Evolutionary conservation across 2,329 filamentous ascomycete genomes (phyloP).

Genomic region (Aspergillus sp.): DNA sequence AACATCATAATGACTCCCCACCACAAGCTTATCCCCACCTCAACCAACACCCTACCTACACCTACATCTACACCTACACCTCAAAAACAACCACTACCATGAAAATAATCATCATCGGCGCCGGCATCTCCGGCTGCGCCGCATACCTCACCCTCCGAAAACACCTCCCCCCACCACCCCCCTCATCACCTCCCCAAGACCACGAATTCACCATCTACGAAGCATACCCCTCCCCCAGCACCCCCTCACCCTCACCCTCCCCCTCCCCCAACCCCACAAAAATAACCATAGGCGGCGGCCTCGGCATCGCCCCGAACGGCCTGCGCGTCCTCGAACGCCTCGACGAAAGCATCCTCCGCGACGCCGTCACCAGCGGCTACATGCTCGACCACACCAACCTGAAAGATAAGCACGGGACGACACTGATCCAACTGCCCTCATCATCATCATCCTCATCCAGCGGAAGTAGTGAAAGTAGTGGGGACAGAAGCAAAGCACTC

Average conservation of each 20-base stretch:
- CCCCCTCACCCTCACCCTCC: no score
- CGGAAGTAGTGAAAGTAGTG: not conserved
- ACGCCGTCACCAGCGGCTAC: constrained; percentile 39
- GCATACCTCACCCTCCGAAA: constrained; percentile 45
- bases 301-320: constrained; percentile 45
- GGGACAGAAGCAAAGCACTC: no score
- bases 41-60: not conserved
- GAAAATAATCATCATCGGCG: constrained; percentile 49
- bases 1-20: not conserved
- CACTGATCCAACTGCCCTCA: constrained; percentile 28
- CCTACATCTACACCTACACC: no score
- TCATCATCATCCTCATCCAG: not conserved
- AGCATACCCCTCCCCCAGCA: constrained; percentile 35
- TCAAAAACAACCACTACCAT: constrained; percentile 22
- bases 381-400: constrained; percentile 34
- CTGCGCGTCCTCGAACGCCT: constrained; percentile 41
- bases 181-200: not conserved
- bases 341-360: constrained; percentile 35
- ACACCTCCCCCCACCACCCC: constrained; percentile 34
- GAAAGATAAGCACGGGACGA: constrained; percentile 37
- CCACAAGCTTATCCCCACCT: not conserved
- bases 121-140: constrained; percentile 44
- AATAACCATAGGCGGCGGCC: constrained; percentile 37
- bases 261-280: constrained; percentile 35
- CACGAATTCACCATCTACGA: constrained; percentile 45